A percentile compares a stretch with the other conserved stretches of the same genome.
These are phyloP conservation scores for Paramecium bursaria DNA, from an alignment of 73 alveolate species.

Conservation along the genomic window DNA sequence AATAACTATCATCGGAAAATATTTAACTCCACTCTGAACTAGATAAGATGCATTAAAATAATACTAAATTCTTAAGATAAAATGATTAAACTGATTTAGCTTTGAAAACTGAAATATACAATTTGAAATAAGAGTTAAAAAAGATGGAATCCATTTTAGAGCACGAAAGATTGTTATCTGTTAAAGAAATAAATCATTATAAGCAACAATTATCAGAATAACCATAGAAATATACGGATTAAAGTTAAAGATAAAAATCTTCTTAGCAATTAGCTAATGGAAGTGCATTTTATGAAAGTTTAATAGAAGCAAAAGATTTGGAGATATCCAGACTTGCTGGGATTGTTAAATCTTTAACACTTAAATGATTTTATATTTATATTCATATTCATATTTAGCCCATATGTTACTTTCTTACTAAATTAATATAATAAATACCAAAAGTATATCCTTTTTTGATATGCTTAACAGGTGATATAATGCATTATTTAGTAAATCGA, in stretches of 20 bases:
- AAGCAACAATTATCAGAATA: neutral
- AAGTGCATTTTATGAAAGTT: slow-evolving; percentile 43
- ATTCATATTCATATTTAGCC: neutral
- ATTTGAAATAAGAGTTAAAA: slow-evolving; percentile 26
- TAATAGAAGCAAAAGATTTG: slow-evolving; percentile 55
- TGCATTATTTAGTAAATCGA: neutral
- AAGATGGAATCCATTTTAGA: slow-evolving; percentile 40
- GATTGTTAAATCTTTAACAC: slow-evolving; percentile 44
- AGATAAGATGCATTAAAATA: neutral
- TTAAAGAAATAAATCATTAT: slow-evolving; percentile 13
- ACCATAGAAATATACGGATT: neutral
- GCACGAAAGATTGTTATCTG: slow-evolving; percentile 4
- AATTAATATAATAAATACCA: too few relatives aligned
- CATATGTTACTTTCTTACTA: neutral
- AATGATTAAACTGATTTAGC: slow-evolving; percentile 15
- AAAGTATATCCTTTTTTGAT: neutral
- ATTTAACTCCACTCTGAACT: neutral
- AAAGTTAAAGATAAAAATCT: slow-evolving; percentile 1
- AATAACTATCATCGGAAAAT: neutral
- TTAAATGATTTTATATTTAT: neutral
- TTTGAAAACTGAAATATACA: neutral
- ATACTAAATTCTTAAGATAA: neutral
- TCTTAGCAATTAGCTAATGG: slow-evolving; percentile 10
- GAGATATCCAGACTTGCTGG: slow-evolving; percentile 33
- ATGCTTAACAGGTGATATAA: too few relatives aligned